Conservation (phyloP, 306 rosid genomes). For the Hippophae tibetana region DNA sequence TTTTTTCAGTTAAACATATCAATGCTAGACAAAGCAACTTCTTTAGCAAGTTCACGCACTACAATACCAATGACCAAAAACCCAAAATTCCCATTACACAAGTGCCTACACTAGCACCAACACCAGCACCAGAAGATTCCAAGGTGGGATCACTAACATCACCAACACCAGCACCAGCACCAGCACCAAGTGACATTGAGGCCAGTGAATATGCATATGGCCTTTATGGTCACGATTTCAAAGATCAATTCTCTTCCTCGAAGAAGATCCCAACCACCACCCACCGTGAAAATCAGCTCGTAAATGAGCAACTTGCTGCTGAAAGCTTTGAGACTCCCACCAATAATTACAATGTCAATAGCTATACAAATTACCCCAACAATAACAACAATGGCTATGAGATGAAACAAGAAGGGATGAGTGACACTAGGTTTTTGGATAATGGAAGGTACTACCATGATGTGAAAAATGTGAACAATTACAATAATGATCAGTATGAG, state of each 20-base stretch:
- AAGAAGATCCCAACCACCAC: constrained; percentile 27
- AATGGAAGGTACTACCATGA: constrained; percentile 38
- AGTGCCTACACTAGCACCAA: constrained; percentile 16
- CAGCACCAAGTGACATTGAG: constrained; percentile 7
- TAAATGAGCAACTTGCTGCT: constrained; percentile 24
- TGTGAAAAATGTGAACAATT: constrained; percentile 21
- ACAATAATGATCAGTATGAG: constrained; percentile 19
- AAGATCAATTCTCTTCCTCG: constrained; percentile 12
- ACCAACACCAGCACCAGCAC: constrained; percentile 13
- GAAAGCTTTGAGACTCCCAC: constrained; percentile 17
- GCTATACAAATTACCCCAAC: constrained; percentile 9
- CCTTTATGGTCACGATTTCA: constrained; percentile 30
- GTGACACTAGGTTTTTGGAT: constrained; percentile 68
- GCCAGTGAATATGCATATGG: constrained; percentile 39
- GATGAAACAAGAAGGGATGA: constrained; percentile 53
- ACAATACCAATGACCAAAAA: constrained; percentile 9
- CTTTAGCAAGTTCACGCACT: constrained; percentile 38
- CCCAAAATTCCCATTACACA: constrained; percentile 8
- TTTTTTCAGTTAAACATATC: constrained; percentile 34
- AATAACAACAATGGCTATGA: constrained; percentile 18
- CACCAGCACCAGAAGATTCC: constrained; percentile 1
- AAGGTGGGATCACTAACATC: not conserved
- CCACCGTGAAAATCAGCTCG: constrained; percentile 29
- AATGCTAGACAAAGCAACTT: constrained; percentile 45
- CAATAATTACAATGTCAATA: constrained; percentile 16